phyloP scores from a whole-genome alignment of 169 alveolate species.

The Eimeria sp. region DNA sequence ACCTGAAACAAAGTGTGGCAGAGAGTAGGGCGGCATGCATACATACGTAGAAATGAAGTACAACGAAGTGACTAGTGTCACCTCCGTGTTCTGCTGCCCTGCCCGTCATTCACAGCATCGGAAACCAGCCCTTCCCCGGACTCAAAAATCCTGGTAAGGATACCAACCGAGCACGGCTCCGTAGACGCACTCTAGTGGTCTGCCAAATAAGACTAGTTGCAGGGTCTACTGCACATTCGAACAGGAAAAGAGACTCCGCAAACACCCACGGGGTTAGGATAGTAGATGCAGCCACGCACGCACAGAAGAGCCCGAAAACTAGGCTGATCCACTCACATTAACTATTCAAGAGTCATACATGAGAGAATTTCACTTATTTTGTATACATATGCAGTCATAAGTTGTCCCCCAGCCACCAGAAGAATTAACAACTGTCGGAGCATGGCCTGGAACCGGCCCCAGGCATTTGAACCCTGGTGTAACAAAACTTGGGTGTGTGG shows the following conservation, averaged over 20 bases:
- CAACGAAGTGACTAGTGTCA: background rate
- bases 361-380: too few species aligned
- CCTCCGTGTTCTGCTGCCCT: background rate
- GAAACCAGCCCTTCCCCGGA: too few species aligned
- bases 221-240: background rate
- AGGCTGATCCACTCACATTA: background rate
- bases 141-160: background rate
- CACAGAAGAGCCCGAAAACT: too few species aligned
- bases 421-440: background rate
- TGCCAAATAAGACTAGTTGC: too few species aligned
- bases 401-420: background rate
- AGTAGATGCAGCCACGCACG: background rate
- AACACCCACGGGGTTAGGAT: background rate
- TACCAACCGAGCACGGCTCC: background rate
- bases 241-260: background rate
- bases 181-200: background rate
- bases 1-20: constrained; percentile 87
- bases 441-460: background rate
- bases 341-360: background rate
- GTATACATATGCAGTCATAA: background rate
- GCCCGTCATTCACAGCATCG: too few species aligned
- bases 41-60: background rate
- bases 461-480: too few species aligned
- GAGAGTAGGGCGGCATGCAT: background rate
- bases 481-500: too few species aligned